Percentiles rank a stretch among this genome's conserved stretches.
phyloP scores from a whole-genome alignment of 352 stramenopile species.

The Plasmopara halstedii region DNA sequence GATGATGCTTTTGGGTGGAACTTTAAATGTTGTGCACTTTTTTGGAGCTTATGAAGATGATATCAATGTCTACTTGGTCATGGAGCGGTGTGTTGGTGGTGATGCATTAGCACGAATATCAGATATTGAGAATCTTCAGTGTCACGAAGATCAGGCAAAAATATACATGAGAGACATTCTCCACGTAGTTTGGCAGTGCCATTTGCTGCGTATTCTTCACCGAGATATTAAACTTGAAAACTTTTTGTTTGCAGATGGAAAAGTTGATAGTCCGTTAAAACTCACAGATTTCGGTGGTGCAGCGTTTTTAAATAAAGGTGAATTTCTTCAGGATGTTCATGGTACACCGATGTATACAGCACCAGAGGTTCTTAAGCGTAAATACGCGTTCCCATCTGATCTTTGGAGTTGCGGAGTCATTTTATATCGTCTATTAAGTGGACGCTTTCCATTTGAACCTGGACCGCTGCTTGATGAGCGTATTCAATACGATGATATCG shows the following conservation, averaged over 20 bases:
- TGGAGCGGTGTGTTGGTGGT: conserved; percentile 72
- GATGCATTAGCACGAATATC: conserved; percentile 39
- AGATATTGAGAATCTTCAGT: conserved; percentile 7
- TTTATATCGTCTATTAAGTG: conserved; percentile 57
- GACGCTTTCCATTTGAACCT: conserved; percentile 56
- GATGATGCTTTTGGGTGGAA: conserved; percentile 70
- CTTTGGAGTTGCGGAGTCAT: conserved; percentile 78
- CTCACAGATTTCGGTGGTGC: conserved; percentile 73
- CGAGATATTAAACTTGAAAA: conserved; percentile 78
- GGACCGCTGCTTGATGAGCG: conserved; percentile 52
- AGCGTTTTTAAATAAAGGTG: conserved; percentile 37
- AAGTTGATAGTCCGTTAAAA: conserved; percentile 58
- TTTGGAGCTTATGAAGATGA: conserved; percentile 78
- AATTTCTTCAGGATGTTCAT: conserved; percentile 39
- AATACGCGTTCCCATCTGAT: conserved; percentile 65
- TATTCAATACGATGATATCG: conserved; percentile 51
- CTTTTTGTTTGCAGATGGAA: conserved; percentile 61
- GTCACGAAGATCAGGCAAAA: conserved; percentile 36
- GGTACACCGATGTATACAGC: conserved; percentile 72
- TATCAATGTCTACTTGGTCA: conserved; percentile 61
- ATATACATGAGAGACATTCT: conserved; percentile 72
- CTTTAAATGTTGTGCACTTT: conserved; percentile 78
- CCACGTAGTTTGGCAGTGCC: conserved; percentile 75
- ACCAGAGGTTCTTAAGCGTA: conserved; percentile 49
- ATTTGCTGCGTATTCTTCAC: conserved; percentile 64